phyloP scores from a whole-genome alignment of 495 filamentous ascomycete species.

The Hyaloscypha bicolor region DNA sequence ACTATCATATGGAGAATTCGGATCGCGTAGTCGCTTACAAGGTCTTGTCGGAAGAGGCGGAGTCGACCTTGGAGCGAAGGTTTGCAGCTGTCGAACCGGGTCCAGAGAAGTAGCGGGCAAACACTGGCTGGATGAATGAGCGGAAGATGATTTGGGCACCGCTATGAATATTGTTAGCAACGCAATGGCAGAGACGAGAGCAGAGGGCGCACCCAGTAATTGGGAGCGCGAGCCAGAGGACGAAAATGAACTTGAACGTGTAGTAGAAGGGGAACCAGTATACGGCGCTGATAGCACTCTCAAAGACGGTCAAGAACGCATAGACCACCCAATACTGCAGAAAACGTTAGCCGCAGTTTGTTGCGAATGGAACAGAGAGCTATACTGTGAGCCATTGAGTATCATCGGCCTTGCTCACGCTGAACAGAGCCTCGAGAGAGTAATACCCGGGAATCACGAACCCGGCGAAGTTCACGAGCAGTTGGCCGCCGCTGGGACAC shows the following conservation, averaged over 20 bases:
- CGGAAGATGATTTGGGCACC: constrained; percentile 96
- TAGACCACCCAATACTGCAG: constrained; percentile 96
- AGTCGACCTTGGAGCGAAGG: constrained; percentile 88
- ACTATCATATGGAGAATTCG: constrained; percentile 12
- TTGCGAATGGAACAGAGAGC: not conserved
- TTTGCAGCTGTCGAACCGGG: constrained; percentile 78
- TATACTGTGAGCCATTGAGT: constrained; percentile 78
- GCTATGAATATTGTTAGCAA: constrained; percentile 52
- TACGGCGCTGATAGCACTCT: constrained; percentile 89
- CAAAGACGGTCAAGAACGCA: constrained; percentile 72
- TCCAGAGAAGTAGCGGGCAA: constrained; percentile 84
- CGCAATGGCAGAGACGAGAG: constrained; percentile 8
- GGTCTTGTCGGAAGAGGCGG: constrained; percentile 67
- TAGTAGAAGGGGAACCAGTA: constrained; percentile 99
- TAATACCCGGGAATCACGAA: constrained; percentile 96
- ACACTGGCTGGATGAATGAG: constrained; percentile 88
- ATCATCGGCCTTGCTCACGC: constrained; percentile 77
- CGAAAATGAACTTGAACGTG: constrained; percentile 97
- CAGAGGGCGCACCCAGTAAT: constrained; percentile 73
- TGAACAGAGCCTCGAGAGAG: constrained; percentile 89
- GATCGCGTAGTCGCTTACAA: constrained; percentile 35
- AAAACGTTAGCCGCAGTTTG: constrained; percentile 32
- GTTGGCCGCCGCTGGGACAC: constrained; percentile 66
- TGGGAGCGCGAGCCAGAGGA: constrained; percentile 97
- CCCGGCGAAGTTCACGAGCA: constrained; percentile 94